A percentile compares a stretch with the other conserved stretches of the same genome.
Evolutionary conservation across 352 stramenopile genomes (phyloP).

Genomic region (Pythium oligandrum): DNA sequence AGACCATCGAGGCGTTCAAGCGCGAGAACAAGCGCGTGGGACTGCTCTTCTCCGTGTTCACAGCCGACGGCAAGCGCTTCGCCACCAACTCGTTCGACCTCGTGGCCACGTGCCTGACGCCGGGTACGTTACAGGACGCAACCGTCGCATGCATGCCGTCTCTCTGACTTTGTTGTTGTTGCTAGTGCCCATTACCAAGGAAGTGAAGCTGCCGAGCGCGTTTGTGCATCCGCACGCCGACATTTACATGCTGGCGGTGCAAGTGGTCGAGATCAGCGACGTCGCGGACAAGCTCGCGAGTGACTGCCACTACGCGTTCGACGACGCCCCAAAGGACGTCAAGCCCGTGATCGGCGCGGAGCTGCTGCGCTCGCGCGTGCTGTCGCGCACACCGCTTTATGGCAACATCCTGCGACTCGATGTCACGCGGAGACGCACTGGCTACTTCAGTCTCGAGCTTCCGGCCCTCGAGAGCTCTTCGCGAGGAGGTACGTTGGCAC

Average conservation of each 20-base stretch:
- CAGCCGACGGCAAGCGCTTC: slow-evolving; percentile 35
- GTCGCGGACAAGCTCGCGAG: slow-evolving; percentile 29
- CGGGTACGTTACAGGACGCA: slow-evolving; percentile 20
- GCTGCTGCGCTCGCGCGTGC: slow-evolving; percentile 27
- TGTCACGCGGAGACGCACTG: slow-evolving; percentile 34
- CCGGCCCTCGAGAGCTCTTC: slow-evolving; percentile 35
- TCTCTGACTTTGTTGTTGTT: slow-evolving; percentile 1
- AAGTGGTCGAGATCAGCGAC: slow-evolving; percentile 61
- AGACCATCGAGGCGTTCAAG: slow-evolving; percentile 61
- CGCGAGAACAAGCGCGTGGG: slow-evolving; percentile 46
- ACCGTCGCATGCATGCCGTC: neutral
- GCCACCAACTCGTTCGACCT: slow-evolving; percentile 57
- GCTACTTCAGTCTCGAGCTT: slow-evolving; percentile 48
- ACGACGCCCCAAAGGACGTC: slow-evolving; percentile 1
- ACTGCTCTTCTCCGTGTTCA: slow-evolving; percentile 52
- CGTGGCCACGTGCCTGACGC: slow-evolving; percentile 53
- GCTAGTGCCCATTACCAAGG: slow-evolving; percentile 57
- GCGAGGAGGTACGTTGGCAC: slow-evolving; percentile 40
- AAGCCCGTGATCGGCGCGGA: slow-evolving; percentile 36
- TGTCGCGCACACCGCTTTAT: slow-evolving; percentile 43
- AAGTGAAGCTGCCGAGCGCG: slow-evolving; percentile 37
- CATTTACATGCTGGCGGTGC: slow-evolving; percentile 51
- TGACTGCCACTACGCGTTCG: slow-evolving; percentile 36
- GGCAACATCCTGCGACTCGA: slow-evolving; percentile 60
- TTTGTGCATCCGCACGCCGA: slow-evolving; percentile 36